Conservation (phyloP, 2,329 filamentous ascomycete species). For the Fusarium begoniae region DNA sequence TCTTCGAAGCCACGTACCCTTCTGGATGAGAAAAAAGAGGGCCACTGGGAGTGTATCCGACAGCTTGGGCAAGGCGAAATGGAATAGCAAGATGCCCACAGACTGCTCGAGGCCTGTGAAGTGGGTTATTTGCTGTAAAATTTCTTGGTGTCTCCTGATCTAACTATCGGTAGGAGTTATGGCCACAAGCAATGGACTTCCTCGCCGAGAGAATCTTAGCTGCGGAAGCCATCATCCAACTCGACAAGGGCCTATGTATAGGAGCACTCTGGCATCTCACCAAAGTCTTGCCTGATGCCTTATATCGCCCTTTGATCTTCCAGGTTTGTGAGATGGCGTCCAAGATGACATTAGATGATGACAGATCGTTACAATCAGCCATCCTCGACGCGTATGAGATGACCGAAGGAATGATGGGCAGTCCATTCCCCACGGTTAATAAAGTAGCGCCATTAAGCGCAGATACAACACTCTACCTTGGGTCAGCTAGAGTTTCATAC, state of each 20-base stretch:
- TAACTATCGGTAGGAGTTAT: not conserved
- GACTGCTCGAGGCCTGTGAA: not conserved
- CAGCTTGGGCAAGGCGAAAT: not conserved
- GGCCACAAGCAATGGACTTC: not conserved
- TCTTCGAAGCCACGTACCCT: not conserved
- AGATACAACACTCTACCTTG: not conserved
- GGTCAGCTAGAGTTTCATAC: not conserved
- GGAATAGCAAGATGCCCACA: not conserved
- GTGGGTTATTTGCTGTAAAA: not conserved
- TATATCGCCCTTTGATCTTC: not conserved
- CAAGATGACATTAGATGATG: not conserved
- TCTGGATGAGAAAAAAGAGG: not conserved
- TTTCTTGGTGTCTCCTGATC: not conserved
- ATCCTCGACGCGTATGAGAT: not conserved
- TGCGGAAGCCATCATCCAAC: not conserved
- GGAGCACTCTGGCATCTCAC: not conserved
- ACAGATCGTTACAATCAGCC: not conserved
- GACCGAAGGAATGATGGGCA: not conserved
- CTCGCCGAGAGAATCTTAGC: not conserved
- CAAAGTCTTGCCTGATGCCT: not conserved
- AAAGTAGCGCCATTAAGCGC: not conserved
- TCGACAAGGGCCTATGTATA: not conserved
- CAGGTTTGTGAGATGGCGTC: not conserved
- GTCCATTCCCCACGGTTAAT: not conserved
- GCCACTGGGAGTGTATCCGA: not conserved